Percentiles rank a stretch among this genome's conserved stretches.
Conservation (phyloP, 768 basidiomycete species). For the Mrakia gelida region DNA sequence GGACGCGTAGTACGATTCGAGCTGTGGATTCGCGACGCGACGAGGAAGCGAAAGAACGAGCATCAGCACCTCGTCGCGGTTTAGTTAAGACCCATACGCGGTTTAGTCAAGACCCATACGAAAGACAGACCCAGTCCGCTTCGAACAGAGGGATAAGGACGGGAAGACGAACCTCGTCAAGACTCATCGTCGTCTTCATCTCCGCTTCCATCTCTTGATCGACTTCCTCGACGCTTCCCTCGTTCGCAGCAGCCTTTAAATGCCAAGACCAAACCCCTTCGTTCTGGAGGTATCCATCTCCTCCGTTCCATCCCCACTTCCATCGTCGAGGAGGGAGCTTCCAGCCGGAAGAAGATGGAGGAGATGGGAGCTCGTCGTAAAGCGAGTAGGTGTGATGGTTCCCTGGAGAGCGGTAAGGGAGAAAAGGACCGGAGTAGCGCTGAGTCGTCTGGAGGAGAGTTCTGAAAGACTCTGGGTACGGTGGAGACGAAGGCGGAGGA, state of each 20-base stretch:
- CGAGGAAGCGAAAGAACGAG: background rate
- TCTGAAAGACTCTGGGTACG: background rate
- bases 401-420: constrained; percentile 17
- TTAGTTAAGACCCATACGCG: too few species aligned
- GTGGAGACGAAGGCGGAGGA: background rate
- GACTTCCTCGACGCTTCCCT: background rate
- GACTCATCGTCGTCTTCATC: constrained; percentile 10
- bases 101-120: too few species aligned
- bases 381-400: constrained; percentile 23
- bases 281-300: background rate
- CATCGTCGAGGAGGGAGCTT: background rate
- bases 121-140: too few species aligned
- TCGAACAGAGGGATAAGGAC: background rate
- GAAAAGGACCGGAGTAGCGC: constrained; percentile 20
- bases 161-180: constrained; percentile 13
- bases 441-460: constrained; percentile 18
- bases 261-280: constrained; percentile 16
- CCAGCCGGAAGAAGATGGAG: background rate
- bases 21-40: background rate
- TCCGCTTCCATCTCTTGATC: background rate
- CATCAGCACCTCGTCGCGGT: background rate
- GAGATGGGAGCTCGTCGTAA: constrained; percentile 22
- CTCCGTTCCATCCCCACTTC: constrained; percentile 26
- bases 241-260: background rate
- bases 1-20: constrained; percentile 10